A percentile compares a stretch with the other conserved stretches of the same genome.
Evolutionary conservation across 345 rosid genomes (phyloP).

Genomic region (Rhizophora mangle): DNA sequence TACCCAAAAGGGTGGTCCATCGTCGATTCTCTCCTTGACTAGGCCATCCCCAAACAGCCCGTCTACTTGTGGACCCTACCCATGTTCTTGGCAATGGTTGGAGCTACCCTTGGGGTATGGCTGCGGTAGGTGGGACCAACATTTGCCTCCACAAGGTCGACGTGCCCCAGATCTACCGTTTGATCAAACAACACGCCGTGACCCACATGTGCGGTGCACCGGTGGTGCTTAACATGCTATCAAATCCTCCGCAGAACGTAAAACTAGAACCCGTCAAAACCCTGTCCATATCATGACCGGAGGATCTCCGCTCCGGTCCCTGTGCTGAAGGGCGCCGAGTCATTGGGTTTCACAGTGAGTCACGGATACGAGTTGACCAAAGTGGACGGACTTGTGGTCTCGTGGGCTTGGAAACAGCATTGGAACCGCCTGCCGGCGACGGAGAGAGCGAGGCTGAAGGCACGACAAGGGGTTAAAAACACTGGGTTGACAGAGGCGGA

Average conservation of each 20-base stretch:
- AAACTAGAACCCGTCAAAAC: not conserved
- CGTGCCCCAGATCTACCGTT: not conserved
- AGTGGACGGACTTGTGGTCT: not conserved
- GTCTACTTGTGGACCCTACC: slow-evolving; percentile 1
- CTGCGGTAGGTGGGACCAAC: not conserved
- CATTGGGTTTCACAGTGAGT: not conserved
- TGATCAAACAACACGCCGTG: not conserved
- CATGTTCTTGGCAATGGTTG: not conserved
- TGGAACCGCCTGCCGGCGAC: not conserved
- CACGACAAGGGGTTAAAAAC: not conserved
- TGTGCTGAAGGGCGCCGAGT: not conserved
- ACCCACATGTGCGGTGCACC: slow-evolving; percentile 1
- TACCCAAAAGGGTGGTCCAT: not conserved
- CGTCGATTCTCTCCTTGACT: not conserved
- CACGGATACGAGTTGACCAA: not conserved
- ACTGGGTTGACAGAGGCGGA: not conserved
- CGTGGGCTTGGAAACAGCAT: not conserved
- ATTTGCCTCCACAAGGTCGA: not conserved
- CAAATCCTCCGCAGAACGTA: not conserved
- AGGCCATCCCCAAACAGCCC: not conserved
- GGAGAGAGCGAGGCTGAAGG: not conserved
- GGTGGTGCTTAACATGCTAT: not conserved
- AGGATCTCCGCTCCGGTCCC: not conserved
- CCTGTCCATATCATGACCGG: not conserved
- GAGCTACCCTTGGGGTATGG: not conserved